Conservation (phyloP, 2,329 filamentous ascomycete genomes). For the Pseudogymnoascus sp. region DNA sequence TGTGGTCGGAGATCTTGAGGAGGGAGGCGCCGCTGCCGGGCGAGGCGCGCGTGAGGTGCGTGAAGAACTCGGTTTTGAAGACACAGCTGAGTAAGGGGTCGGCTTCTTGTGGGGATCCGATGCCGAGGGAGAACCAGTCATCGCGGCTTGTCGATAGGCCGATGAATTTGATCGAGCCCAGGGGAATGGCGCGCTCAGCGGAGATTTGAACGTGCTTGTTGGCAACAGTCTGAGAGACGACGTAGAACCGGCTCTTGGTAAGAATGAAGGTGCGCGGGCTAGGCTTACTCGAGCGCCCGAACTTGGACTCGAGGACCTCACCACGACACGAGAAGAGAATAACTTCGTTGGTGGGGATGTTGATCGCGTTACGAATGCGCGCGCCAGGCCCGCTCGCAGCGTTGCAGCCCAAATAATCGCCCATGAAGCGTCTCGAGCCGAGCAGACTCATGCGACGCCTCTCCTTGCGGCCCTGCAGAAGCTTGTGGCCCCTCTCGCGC, state of each 20-base stretch:
- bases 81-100: conserved; percentile 91
- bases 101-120: conserved; percentile 82
- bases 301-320: conserved; percentile 85
- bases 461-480: conserved; percentile 82
- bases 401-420: conserved; percentile 87
- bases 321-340: conserved; percentile 85
- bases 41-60: conserved; percentile 74
- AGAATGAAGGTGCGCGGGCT: conserved; percentile 78
- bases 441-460: conserved; percentile 83
- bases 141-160: conserved; percentile 75
- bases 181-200: conserved; percentile 70
- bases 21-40: conserved; percentile 67
- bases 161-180: conserved; percentile 84
- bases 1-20: conserved; percentile 64
- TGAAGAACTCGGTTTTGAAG: conserved; percentile 96
- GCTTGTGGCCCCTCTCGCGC: conserved; percentile 75
- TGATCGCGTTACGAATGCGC: conserved; percentile 67
- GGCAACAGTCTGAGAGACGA: conserved; percentile 75
- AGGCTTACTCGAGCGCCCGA: conserved; percentile 90
- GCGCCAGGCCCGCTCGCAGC: conserved; percentile 73
- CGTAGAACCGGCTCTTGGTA: conserved; percentile 79
- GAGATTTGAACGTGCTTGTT: conserved; percentile 76
- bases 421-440: conserved; percentile 84
- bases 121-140: conserved; percentile 92
- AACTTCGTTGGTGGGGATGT: conserved; percentile 63